Base-by-base conservation (phyloP, 2,329 filamentous ascomycete genomes). In the Colletotrichum tanaceti region DNA sequence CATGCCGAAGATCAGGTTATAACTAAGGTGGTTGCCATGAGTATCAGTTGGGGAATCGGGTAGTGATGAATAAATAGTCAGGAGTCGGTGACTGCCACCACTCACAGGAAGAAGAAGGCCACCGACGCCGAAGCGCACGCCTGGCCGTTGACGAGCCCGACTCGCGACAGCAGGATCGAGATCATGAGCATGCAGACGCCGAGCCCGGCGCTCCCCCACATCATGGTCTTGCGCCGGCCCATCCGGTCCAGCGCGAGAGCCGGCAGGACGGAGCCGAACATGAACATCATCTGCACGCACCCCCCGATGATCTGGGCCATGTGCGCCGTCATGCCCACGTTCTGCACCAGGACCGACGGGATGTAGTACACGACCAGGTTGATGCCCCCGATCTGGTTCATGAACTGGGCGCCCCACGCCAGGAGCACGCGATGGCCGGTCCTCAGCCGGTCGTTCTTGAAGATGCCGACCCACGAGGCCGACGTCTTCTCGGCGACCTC, bases 331-430 rank as follows among this genome's bases (percentile, higher is more conserved):
- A 77, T 73, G 2, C 77, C 77, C 2, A 81, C 77, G 22, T 78
- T 79, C 43, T 73, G 63, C 0, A 77, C 73, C 2, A 81, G 72
- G 4, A 80, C 79, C 13, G 46, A 74, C 0, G 75, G 72, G 2
- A 78, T 75, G 4, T 76, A 78, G 54, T 82, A 77, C 47, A 84
- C 80, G 0, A 82, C 77, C 0, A 82, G 54, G 74, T 85, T 85
- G 65, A 85, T 83, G 0, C 84, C 83, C 5, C 79, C 78, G 57
- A 83, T 77, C 66, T 87, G 85, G 58, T 87, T 83, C 79, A 84
- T 84, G 60, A 83, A 80, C 61, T 83, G 81, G 59, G 81, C 79
- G n/a, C 80, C 78, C 71, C 79, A 84, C 0, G 83, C 83, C 4
- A 87, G 77, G 2, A 85, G 71, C 18, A 86, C 80, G 2, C 83